Evolutionary conservation across 805 yeast genomes (phyloP).

Genomic region (Zygosaccharomyces gambellarensis): DNA sequence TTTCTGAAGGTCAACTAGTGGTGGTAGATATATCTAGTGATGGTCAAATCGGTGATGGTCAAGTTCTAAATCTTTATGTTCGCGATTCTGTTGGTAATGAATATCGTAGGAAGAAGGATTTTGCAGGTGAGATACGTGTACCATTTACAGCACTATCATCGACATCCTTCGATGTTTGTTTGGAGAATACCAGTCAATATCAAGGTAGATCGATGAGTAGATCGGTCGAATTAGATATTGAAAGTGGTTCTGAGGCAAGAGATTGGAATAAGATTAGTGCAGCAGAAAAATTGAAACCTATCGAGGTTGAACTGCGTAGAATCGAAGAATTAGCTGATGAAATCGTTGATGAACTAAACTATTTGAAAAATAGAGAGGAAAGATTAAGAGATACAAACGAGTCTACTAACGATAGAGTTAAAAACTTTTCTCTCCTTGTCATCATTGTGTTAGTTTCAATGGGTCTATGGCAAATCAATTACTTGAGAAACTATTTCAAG

Average conservation of each 20-base stretch:
- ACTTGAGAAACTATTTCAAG: conserved; percentile 88
- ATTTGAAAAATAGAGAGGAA: conserved; percentile 83
- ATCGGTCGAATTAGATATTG: conserved; percentile 83
- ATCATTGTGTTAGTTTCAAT: conserved; percentile 65
- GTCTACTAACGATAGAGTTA: conserved; percentile 88
- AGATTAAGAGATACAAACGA: conserved; percentile 95
- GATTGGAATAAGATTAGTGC: conserved; percentile 97
- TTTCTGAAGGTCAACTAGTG: conserved; percentile 75
- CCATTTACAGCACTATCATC: conserved; percentile 82
- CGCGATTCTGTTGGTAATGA: conserved; percentile 82
- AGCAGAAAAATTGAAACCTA: conserved; percentile 86
- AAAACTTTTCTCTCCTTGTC: conserved; percentile 73
- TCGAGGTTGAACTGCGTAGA: conserved; percentile 83
- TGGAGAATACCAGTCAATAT: conserved; percentile 54
- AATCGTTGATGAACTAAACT: conserved; percentile 70
- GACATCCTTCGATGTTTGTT: conserved; percentile 87
- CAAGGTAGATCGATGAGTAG: conserved; percentile 49
- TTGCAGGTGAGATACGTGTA: conserved; percentile 65
- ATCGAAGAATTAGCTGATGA: conserved; percentile 84
- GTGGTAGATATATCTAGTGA: conserved; percentile 73
- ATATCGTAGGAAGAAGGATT: conserved; percentile 69
- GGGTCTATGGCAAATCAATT: conserved; percentile 90
- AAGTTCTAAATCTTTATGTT: conserved; percentile 60
- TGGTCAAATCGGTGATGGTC: conserved; percentile 85
- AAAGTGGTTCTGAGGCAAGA: conserved; percentile 94